phyloP scores from a whole-genome alignment of 805 yeast genomes.

The Sporopachydermia quercuum region DNA sequence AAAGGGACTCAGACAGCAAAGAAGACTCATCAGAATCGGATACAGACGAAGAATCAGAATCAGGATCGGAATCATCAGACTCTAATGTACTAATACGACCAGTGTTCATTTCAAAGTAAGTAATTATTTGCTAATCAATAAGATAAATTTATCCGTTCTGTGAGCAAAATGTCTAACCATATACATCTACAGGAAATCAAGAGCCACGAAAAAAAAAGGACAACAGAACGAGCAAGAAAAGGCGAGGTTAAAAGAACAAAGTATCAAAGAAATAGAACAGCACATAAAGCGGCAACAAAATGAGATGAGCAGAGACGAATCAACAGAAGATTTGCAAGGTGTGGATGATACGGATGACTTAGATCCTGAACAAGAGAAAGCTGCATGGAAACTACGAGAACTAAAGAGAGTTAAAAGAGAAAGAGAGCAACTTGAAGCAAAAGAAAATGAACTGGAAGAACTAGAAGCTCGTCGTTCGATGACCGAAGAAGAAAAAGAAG shows the following conservation, averaged over 20 bases:
- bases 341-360: slow-evolving; percentile 48
- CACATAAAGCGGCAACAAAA: slow-evolving; percentile 14
- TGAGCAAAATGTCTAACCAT: background rate
- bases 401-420: slow-evolving; percentile 25
- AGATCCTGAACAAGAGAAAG: slow-evolving; percentile 32
- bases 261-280: slow-evolving; percentile 15
- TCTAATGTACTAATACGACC: slow-evolving; percentile 11
- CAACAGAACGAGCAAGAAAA: slow-evolving; percentile 2
- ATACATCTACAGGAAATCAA: slow-evolving; percentile 2
- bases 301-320: slow-evolving; percentile 14
- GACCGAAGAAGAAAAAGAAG: slow-evolving; percentile 14
- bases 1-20: background rate
- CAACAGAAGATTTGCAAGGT: slow-evolving; percentile 13
- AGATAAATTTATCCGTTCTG: background rate
- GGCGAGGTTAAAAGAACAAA: slow-evolving; percentile 8
- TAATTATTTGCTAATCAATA: background rate
- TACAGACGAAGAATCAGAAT: slow-evolving; percentile 7
- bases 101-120: slow-evolving; percentile 15
- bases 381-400: slow-evolving; percentile 29
- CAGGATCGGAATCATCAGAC: slow-evolving; percentile 6
- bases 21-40: slow-evolving; percentile 4
- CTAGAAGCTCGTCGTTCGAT: slow-evolving; percentile 15
- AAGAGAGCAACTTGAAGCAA: slow-evolving; percentile 15
- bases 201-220: slow-evolving; percentile 2
- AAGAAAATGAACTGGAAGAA: slow-evolving; percentile 22